Conservation (phyloP, 2,329 filamentous ascomycete species). For the Aureobasidium sp. region DNA sequence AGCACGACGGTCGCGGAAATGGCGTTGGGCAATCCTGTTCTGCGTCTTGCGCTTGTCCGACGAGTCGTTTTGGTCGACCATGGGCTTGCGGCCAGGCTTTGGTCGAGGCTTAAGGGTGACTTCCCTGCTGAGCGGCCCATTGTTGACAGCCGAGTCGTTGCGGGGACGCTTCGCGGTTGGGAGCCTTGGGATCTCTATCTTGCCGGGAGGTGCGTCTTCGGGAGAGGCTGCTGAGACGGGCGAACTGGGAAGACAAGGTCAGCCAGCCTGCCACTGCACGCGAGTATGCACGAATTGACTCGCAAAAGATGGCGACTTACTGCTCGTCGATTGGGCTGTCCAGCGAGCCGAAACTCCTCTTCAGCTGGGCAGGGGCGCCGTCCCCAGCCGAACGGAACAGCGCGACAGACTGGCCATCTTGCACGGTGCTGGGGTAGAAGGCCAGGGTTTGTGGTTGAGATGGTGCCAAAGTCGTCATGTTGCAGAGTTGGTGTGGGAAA, state of each 20-base stretch:
- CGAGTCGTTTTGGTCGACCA: constrained; percentile 61
- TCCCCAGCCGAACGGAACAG: neutral
- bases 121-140: constrained; percentile 10
- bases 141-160: neutral
- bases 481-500: neutral
- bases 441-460: neutral
- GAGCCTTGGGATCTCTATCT: constrained; percentile 9
- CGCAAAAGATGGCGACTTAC: neutral
- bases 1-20: constrained; percentile 79
- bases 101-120: constrained; percentile 34
- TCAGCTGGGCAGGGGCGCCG: neutral
- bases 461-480: neutral
- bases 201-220: neutral
- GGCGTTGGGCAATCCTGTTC: constrained; percentile 83
- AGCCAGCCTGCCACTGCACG: neutral
- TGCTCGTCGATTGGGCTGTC: neutral
- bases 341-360: neutral
- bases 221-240: constrained; percentile 1
- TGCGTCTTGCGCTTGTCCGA: constrained; percentile 90
- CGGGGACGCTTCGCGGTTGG: neutral
- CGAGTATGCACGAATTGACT: neutral
- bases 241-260: neutral
- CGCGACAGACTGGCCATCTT: neutral
- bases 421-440: neutral
- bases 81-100: constrained; percentile 76